Percentiles rank a stretch among this genome's conserved stretches.
Conservation (phyloP, 1,284 basidiomycete genomes). For the Kalmanozyma brasiliensis region DNA sequence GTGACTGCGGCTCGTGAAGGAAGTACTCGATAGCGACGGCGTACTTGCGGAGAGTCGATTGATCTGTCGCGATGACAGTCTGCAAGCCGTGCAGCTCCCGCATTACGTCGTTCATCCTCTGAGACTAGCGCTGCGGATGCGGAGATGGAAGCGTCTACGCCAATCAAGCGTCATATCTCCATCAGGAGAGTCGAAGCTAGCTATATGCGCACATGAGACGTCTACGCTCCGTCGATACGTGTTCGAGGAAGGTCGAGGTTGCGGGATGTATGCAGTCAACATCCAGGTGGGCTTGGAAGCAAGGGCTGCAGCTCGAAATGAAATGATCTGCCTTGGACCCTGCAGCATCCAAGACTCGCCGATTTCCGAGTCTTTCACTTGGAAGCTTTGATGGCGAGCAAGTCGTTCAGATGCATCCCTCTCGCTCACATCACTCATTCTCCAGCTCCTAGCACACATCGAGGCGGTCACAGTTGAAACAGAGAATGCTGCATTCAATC, state of each 20-base stretch:
- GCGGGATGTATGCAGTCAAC: no score
- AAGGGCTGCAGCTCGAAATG: background rate
- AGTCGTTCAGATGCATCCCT: no score
- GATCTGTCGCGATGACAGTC: constrained; percentile 11
- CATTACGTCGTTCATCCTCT: constrained; percentile 9
- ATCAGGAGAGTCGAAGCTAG: no score
- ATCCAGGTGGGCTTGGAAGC: no score
- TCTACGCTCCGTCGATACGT: no score
- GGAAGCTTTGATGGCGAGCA: no score
- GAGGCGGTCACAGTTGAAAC: no score
- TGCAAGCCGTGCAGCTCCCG: constrained; percentile 13
- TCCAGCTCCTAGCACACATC: no score
- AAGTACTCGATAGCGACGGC: constrained; percentile 6
- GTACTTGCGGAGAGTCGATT: constrained; percentile 1
- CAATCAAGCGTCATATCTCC: no score
- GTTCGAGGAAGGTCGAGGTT: background rate
- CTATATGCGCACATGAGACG: no score
- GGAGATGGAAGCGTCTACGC: no score
- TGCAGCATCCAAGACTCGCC: constrained; percentile 10
- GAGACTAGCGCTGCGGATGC: background rate
- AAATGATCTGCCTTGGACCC: constrained; percentile 16
- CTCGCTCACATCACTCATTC: no score
- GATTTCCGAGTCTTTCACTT: constrained; percentile 6
- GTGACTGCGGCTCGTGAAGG: background rate
- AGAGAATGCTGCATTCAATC: background rate